phyloP scores from a whole-genome alignment of 108 stramenopile species.

The Pseudonitzschia pungens region DNA sequence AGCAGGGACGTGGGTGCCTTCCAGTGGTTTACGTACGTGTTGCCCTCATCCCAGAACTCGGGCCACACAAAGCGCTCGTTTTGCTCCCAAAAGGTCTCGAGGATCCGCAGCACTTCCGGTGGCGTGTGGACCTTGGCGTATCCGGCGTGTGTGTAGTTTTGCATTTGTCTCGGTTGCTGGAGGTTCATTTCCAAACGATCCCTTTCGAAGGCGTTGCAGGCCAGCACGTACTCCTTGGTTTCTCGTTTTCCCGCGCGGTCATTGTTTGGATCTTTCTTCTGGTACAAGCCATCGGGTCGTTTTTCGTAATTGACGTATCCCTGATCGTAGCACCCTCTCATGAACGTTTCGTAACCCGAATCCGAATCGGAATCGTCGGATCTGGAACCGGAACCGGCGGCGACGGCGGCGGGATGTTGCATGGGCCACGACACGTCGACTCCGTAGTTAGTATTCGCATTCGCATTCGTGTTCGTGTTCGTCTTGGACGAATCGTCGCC shows the following conservation, averaged over 20 bases:
- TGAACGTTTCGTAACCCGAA: conserved; percentile 9
- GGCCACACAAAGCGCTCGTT: conserved; percentile 27
- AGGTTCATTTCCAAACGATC: conserved; percentile 71
- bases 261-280: conserved; percentile 9
- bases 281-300: conserved; percentile 13
- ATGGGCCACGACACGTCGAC: conserved; percentile 67
- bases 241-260: not conserved
- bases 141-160: conserved; percentile 69
- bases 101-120: conserved; percentile 19
- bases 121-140: conserved; percentile 72
- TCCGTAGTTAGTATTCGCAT: conserved; percentile 25
- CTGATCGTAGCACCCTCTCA: conserved; percentile 22
- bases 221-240: not conserved
- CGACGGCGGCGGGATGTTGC: conserved; percentile 12
- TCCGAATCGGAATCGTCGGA: too few relatives aligned
- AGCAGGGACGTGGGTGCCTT: conserved; percentile 48
- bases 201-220: conserved; percentile 45
- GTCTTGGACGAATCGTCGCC: not conserved
- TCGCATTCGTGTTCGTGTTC: too few relatives aligned
- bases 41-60: conserved; percentile 66
- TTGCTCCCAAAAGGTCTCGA: conserved; percentile 50
- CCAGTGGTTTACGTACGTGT: conserved; percentile 88
- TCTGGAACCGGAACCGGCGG: too few relatives aligned
- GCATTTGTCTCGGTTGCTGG: conserved; percentile 55
- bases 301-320: not conserved